These are phyloP conservation scores for Coriaria nepalensis DNA, from an alignment of 306 rosid genomes.

Conservation along the genomic window DNA sequence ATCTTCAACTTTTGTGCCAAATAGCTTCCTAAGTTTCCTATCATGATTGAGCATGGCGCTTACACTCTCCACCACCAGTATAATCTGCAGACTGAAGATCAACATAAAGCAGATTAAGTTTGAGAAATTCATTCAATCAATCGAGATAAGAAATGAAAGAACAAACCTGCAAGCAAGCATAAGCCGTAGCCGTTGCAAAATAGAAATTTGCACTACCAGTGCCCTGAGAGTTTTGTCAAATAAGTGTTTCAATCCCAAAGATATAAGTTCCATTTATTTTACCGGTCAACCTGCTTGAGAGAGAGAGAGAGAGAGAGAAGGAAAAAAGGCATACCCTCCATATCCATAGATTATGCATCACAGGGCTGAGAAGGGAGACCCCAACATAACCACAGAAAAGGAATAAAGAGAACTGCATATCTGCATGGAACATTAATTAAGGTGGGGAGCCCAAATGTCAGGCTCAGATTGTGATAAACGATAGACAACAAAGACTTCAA, in stretches of 20 bases:
- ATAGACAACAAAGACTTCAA: too few relatives aligned
- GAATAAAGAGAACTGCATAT: conserved; percentile 81
- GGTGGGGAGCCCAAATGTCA: background rate
- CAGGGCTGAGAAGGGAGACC: conserved; percentile 88
- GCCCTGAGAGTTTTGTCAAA: conserved; percentile 51
- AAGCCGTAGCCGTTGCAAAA: conserved; percentile 81
- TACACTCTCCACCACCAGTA: conserved; percentile 75
- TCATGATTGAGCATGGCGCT: conserved; percentile 84
- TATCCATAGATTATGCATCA: conserved; percentile 98
- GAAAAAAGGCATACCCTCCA: conserved; percentile 65
- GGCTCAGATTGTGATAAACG: too few relatives aligned
- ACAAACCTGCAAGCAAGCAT: conserved; percentile 79
- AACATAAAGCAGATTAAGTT: background rate
- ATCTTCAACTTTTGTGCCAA: conserved; percentile 28
- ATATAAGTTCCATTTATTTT: background rate
- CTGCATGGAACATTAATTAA: conserved; percentile 46
- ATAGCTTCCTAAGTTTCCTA: conserved; percentile 50
- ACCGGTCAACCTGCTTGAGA: conserved; percentile 1
- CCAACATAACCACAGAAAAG: conserved; percentile 75
- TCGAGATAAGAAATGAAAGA: background rate
- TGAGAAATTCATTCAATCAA: background rate
- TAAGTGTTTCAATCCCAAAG: conserved; percentile 3
- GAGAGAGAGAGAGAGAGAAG: too few relatives aligned
- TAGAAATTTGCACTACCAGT: conserved; percentile 95
- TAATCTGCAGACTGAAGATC: conserved; percentile 32